Percentiles rank a stretch among this genome's conserved stretches.
Conservation (phyloP, 768 basidiomycete species). For the Gymnopilus junonius region DNA sequence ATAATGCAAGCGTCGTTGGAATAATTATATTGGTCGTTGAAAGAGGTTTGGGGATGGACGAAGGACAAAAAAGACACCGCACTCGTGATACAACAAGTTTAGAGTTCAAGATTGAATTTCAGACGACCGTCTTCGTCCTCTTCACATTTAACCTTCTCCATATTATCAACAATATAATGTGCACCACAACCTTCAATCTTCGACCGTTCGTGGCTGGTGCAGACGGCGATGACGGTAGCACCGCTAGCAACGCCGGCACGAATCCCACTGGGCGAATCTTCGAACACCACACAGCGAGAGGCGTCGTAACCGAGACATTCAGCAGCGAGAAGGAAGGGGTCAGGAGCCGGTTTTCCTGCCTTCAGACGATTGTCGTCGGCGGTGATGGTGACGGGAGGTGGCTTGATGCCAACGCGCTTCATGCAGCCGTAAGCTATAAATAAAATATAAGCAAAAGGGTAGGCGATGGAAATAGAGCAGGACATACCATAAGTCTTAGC, state of each 20-base stretch:
- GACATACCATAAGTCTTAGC: conserved; percentile 70
- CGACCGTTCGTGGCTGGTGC: conserved; percentile 67
- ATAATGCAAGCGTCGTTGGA: conserved; percentile 22
- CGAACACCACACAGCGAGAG: conserved; percentile 71
- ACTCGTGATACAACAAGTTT: too few relatives aligned
- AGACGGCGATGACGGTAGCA: conserved; percentile 73
- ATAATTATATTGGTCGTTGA: too few relatives aligned
- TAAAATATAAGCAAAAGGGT: not conserved
- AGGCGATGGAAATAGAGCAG: not conserved
- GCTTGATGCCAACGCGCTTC: conserved; percentile 68
- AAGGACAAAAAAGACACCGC: too few relatives aligned
- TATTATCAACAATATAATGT: conserved; percentile 58
- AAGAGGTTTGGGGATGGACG: too few relatives aligned
- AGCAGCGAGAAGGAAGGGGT: conserved; percentile 67
- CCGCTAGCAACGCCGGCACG: conserved; percentile 74
- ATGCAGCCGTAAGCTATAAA: conserved; percentile 68
- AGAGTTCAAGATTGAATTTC: not conserved
- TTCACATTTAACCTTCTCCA: conserved; percentile 51
- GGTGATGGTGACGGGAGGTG: conserved; percentile 72
- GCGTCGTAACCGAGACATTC: conserved; percentile 58
- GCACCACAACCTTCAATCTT: conserved; percentile 61
- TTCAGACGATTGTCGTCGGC: conserved; percentile 77
- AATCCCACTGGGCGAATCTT: conserved; percentile 85
- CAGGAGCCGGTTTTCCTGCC: conserved; percentile 64
- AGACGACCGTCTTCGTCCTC: conserved; percentile 30